Evolutionary conservation across 2,329 filamentous ascomycete species (phyloP).

Genomic region (Alternaria gansuensis): DNA sequence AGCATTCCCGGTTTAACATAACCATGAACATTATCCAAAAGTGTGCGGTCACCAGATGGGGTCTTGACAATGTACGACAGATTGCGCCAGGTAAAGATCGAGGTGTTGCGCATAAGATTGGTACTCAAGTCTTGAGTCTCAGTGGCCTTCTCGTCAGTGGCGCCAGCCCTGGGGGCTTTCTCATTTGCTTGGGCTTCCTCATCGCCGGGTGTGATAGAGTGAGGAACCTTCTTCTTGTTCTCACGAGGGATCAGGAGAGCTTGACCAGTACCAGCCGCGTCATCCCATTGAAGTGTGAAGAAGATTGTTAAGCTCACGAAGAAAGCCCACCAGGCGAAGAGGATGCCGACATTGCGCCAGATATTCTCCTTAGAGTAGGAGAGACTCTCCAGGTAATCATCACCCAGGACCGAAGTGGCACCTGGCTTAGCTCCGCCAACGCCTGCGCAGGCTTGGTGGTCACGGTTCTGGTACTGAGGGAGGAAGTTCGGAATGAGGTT

Average conservation of each 20-base stretch:
- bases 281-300: constrained; percentile 66
- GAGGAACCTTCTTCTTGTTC: constrained; percentile 30
- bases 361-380: constrained; percentile 48
- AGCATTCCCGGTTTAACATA: constrained; percentile 64
- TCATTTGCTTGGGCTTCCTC: constrained; percentile 58
- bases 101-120: constrained; percentile 67
- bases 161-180: constrained; percentile 18
- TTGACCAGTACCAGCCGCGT: constrained; percentile 60
- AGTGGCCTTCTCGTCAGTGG: constrained; percentile 44
- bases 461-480: constrained; percentile 55
- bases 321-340: constrained; percentile 55
- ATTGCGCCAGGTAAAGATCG: constrained; percentile 72
- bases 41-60: constrained; percentile 48
- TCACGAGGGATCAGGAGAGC: constrained; percentile 68
- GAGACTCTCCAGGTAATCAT: constrained; percentile 66
- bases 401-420: constrained; percentile 62
- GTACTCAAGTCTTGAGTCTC: neutral
- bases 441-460: constrained; percentile 65
- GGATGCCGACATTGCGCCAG: constrained; percentile 56
- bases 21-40: constrained; percentile 63
- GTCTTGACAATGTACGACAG: constrained; percentile 66
- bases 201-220: constrained; percentile 50
- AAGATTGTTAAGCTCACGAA: constrained; percentile 65
- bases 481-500: constrained; percentile 63
- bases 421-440: constrained; percentile 65